These are phyloP conservation scores for Apiotrichum sp. DNA, from an alignment of 1,284 basidiomycete genomes.

Conservation along the genomic window DNA sequence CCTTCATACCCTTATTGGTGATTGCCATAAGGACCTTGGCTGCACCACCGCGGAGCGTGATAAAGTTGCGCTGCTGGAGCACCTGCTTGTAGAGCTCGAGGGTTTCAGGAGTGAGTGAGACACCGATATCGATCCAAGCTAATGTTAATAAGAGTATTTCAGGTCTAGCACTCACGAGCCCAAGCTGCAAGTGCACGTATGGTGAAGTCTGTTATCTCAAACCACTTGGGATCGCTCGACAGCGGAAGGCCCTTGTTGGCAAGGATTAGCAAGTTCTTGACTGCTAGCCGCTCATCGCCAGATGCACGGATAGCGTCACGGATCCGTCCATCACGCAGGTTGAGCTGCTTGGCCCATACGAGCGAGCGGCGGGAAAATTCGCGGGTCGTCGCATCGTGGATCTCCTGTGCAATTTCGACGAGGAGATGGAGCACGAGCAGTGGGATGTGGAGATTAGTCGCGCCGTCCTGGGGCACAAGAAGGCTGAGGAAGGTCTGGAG, in stretches of 20 bases:
- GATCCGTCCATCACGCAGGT: slow-evolving; percentile 71
- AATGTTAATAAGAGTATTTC: slow-evolving; percentile 14
- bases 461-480: slow-evolving; percentile 32
- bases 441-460: slow-evolving; percentile 59
- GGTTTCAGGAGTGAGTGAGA: slow-evolving; percentile 86
- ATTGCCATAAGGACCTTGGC: slow-evolving; percentile 75
- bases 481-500: slow-evolving; percentile 48
- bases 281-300: slow-evolving; percentile 78
- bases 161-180: slow-evolving; percentile 65
- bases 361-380: slow-evolving; percentile 24
- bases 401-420: slow-evolving; percentile 84
- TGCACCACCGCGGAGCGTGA: slow-evolving; percentile 71
- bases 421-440: slow-evolving; percentile 81
- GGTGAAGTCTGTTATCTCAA: slow-evolving; percentile 82
- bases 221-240: slow-evolving; percentile 53
- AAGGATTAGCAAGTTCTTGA: slow-evolving; percentile 78
- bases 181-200: slow-evolving; percentile 88
- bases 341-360: slow-evolving; percentile 58
- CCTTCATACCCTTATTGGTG: slow-evolving; percentile 86
- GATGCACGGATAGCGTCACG: slow-evolving; percentile 79
- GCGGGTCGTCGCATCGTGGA: slow-evolving; percentile 80
- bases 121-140: slow-evolving; percentile 98
- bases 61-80: slow-evolving; percentile 67
- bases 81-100: slow-evolving; percentile 79
- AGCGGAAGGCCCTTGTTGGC: slow-evolving; percentile 67